Conservation (phyloP, 208 protist species). For the Crithidia bombi region DNA sequence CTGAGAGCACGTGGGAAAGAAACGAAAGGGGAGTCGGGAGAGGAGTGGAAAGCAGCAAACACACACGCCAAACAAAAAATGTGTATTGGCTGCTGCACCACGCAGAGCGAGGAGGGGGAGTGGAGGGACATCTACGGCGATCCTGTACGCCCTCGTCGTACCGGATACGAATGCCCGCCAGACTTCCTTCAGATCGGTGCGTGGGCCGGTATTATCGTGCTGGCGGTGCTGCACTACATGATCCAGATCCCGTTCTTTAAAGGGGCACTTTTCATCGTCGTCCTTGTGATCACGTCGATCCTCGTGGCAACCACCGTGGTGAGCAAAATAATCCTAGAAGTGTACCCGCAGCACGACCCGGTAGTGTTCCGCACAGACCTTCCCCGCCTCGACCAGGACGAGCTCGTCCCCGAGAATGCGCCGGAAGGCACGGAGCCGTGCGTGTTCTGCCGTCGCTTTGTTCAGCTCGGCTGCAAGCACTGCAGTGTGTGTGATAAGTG, state of each 20-base stretch:
- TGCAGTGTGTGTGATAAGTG: slow-evolving; percentile 93
- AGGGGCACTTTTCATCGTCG: slow-evolving; percentile 41
- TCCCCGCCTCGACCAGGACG: slow-evolving; percentile 54
- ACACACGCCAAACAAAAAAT: slow-evolving; percentile 4
- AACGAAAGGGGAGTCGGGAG: not conserved
- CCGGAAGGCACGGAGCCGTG: slow-evolving; percentile 61
- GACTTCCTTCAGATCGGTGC: slow-evolving; percentile 75
- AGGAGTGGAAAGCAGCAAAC: not conserved
- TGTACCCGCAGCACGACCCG: slow-evolving; percentile 74
- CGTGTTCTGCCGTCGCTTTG: slow-evolving; percentile 86
- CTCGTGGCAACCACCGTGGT: slow-evolving; percentile 38
- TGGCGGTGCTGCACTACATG: slow-evolving; percentile 64
- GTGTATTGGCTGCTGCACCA: slow-evolving; percentile 39
- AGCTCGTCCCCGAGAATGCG: slow-evolving; percentile 48
- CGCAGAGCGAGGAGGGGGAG: slow-evolving; percentile 51
- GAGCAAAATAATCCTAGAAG: slow-evolving; percentile 69
- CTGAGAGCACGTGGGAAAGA: too few relatives aligned
- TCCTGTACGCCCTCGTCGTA: slow-evolving; percentile 77
- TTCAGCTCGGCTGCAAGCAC: slow-evolving; percentile 77
- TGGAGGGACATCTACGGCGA: slow-evolving; percentile 85
- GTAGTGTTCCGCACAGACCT: slow-evolving; percentile 66
- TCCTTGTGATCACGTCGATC: slow-evolving; percentile 54
- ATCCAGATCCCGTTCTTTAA: slow-evolving; percentile 74
- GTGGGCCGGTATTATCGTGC: slow-evolving; percentile 58
- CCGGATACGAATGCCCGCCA: slow-evolving; percentile 75